Base-by-base conservation (phyloP, 805 yeast species). In the Starmerella sirachaensis region DNA sequence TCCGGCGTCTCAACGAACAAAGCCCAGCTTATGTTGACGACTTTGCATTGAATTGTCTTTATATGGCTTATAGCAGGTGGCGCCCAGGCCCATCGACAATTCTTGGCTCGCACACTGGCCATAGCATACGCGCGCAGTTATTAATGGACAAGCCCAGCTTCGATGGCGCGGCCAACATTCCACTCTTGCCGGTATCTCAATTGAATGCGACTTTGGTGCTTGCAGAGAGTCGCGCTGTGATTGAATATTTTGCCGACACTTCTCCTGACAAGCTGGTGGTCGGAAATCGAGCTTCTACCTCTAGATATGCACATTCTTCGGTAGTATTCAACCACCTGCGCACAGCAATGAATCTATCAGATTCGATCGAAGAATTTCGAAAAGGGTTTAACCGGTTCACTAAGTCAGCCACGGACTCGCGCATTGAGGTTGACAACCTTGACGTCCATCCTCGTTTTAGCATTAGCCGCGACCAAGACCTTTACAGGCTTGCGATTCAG, bases 221-320 rank as follows among this genome's bases (percentile, higher is more conserved):
- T 29, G 75, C 78, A 0, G 97, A 88, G 57, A 73, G 88, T 0
- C 67, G 73, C 42, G 96, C 96, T 0, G 41, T 88, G 5, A 72
- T 93, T 76, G 67, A 69, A 2, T 74, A 66, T 49, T 60, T 72
- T 11, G 42, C 72, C 18, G 55, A 68, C 16, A 52, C 56, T 23
- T 56, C 61, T 31, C 76, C 77, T 0, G 49, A 57, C 0, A 57
- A 62, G 19, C 57, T 79, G 9, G 65, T 61, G 21, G 43, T 38
- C 8, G 49, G 49, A 1, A 62, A 64, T 18, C 53, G 65, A 6
- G 61, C 76, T 12, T 68, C 72, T 9, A 18, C 30, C 12, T 18
- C 46, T 4, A 34, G 23, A 2, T n/a, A 13, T 8, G 21, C 17
- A 11, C 35, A 17, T 13, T 25, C 42, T 6, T 48, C 53, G 3